Percentiles rank a stretch among this genome's conserved stretches.
These are phyloP conservation scores for Tolypocladium tundrense DNA, from an alignment of 2,329 filamentous ascomycete species.

Conservation along the genomic window DNA sequence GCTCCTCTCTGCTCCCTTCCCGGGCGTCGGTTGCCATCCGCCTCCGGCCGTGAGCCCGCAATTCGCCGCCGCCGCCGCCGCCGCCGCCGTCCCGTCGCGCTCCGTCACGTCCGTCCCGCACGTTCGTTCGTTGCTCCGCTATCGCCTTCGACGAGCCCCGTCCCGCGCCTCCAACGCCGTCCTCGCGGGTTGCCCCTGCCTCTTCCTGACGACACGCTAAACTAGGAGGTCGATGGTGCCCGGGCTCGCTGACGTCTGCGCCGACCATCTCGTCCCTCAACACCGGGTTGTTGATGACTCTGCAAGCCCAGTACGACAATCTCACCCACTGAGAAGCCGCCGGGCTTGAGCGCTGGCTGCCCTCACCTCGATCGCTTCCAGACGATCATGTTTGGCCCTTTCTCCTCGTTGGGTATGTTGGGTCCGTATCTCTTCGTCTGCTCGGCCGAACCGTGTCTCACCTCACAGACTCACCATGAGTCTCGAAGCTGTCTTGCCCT, in stretches of 20 bases:
- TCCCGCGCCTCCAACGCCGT: background rate
- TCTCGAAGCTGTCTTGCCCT: background rate
- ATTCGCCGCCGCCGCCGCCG: background rate
- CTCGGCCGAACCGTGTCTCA: background rate
- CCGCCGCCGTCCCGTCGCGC: background rate
- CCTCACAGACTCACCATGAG: background rate
- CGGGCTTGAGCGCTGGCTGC: background rate
- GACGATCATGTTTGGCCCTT: conserved; percentile 32
- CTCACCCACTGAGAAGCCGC: background rate
- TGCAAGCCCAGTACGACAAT: background rate
- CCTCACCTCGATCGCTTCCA: conserved; percentile 7
- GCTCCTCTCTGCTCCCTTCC: background rate
- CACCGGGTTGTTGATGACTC: background rate
- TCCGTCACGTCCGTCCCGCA: background rate
- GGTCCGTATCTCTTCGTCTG: background rate
- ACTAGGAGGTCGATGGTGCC: background rate
- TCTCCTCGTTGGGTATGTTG: conserved; percentile 29
- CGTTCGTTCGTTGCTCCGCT: background rate
- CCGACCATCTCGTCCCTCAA: background rate
- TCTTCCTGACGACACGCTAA: background rate
- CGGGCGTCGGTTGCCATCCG: background rate
- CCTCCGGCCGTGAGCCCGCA: background rate
- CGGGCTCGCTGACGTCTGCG: background rate
- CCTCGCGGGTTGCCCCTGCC: background rate
- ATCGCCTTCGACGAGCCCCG: background rate